Percentiles rank a stretch among this genome's conserved stretches.
Conservation (phyloP, 192 early-diverging fungal species). For the Coemansia sp. region DNA sequence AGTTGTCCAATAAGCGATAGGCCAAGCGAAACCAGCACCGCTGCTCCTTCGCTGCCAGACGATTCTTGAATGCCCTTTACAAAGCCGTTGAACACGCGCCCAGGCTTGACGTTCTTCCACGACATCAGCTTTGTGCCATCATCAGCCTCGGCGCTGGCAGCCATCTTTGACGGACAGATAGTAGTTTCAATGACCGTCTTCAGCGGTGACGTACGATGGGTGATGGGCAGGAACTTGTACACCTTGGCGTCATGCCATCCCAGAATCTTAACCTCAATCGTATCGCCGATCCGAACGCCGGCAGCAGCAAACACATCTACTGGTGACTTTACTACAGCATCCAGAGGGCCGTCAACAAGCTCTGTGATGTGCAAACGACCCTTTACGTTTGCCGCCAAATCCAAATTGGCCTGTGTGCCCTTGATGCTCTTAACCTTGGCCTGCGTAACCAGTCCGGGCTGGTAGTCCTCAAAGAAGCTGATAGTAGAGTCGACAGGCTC, state of each 20-base stretch:
- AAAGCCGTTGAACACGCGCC: constrained; percentile 51
- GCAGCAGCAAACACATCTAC: constrained; percentile 34
- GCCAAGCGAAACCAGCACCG: constrained; percentile 21
- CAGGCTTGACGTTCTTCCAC: constrained; percentile 36
- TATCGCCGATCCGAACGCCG: constrained; percentile 32
- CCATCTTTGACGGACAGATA: constrained; percentile 54
- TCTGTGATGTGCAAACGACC: constrained; percentile 79
- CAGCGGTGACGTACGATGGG: constrained; percentile 53
- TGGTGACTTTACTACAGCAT: constrained; percentile 29
- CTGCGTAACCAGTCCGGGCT: constrained; percentile 45
- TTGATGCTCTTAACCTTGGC: constrained; percentile 56
- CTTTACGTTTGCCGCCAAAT: constrained; percentile 67
- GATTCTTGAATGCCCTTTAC: constrained; percentile 40
- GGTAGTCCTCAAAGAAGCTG: constrained; percentile 52
- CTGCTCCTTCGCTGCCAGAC: constrained; percentile 4
- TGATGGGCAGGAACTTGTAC: constrained; percentile 66
- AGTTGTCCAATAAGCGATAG: constrained; percentile 26
- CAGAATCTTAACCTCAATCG: constrained; percentile 65
- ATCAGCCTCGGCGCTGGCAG: constrained; percentile 12
- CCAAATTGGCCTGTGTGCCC: constrained; percentile 60
- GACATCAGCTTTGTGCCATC: constrained; percentile 14
- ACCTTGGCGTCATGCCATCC: constrained; percentile 65
- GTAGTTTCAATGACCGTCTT: constrained; percentile 64
- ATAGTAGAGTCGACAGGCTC: constrained; percentile 52
- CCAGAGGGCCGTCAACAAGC: constrained; percentile 53